These are phyloP conservation scores for Xerocomus nothofagi DNA, from an alignment of 1,284 basidiomycete genomes.

Conservation along the genomic window DNA sequence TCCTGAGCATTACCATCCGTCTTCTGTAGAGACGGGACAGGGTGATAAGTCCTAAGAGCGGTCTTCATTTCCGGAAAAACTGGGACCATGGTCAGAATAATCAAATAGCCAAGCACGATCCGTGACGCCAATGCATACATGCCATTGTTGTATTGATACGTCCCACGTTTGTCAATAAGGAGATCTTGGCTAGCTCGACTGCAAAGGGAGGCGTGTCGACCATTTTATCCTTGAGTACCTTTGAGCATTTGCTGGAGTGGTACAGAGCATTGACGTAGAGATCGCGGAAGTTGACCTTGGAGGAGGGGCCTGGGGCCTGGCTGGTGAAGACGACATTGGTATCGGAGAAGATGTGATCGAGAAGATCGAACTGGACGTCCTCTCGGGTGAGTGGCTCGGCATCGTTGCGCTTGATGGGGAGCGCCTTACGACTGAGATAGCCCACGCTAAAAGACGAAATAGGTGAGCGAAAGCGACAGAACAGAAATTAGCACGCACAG, in stretches of 20 bases:
- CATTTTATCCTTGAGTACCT: slow-evolving; percentile 85
- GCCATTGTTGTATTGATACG: slow-evolving; percentile 94
- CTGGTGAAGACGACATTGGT: slow-evolving; percentile 70
- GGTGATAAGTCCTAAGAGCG: slow-evolving; percentile 67
- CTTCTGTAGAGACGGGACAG: slow-evolving; percentile 66
- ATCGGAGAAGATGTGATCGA: slow-evolving; percentile 77
- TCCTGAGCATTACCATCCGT: slow-evolving; percentile 68
- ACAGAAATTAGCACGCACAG: slow-evolving; percentile 22
- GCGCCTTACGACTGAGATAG: slow-evolving; percentile 67
- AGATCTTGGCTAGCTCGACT: slow-evolving; percentile 81
- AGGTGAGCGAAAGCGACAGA: slow-evolving; percentile 18
- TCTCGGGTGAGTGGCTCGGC: slow-evolving; percentile 75
- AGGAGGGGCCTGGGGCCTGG: slow-evolving; percentile 44
- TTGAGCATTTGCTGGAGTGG: slow-evolving; percentile 81
- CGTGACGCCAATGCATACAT: slow-evolving; percentile 47
- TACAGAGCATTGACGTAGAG: slow-evolving; percentile 82
- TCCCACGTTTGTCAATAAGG: slow-evolving; percentile 88
- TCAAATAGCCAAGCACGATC: slow-evolving; percentile 15
- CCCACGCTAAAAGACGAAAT: slow-evolving; percentile 47
- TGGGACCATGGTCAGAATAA: slow-evolving; percentile 26
- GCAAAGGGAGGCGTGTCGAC: slow-evolving; percentile 76
- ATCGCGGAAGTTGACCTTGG: slow-evolving; percentile 75
- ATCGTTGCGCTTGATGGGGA: slow-evolving; percentile 77
- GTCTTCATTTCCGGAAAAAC: slow-evolving; percentile 72
- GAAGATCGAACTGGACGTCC: slow-evolving; percentile 85